These are phyloP conservation scores for Yamadazyma philogaea DNA, from an alignment of 805 yeast species.

Conservation along the genomic window DNA sequence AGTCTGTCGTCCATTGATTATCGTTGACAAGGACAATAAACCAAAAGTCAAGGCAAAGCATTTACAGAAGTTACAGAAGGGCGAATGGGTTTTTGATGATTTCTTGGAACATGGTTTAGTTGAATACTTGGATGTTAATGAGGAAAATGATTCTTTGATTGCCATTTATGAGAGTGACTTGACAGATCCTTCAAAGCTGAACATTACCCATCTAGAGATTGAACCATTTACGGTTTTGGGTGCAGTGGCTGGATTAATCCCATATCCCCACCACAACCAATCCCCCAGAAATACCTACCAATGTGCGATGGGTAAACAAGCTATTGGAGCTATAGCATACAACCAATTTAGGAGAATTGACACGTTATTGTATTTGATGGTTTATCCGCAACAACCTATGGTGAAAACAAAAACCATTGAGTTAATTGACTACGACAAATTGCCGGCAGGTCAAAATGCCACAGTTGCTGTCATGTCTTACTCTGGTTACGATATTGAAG, in stretches of 20 bases:
- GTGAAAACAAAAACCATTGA: slow-evolving; percentile 97
- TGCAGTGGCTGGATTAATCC: slow-evolving; percentile 90
- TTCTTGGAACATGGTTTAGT: slow-evolving; percentile 82
- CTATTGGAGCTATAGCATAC: slow-evolving; percentile 98
- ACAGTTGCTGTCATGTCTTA: slow-evolving; percentile 99
- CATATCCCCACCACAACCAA: slow-evolving; percentile 90
- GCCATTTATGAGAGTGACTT: slow-evolving; percentile 74
- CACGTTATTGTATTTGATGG: slow-evolving; percentile 89
- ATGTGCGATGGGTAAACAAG: slow-evolving; percentile 98
- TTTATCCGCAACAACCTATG: slow-evolving; percentile 99
- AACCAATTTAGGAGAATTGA: slow-evolving; percentile 96
- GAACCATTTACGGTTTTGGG: slow-evolving; percentile 93
- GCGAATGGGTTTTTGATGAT: slow-evolving; percentile 86
- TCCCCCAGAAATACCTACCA: slow-evolving; percentile 91
- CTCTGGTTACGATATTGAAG: slow-evolving; percentile 98
- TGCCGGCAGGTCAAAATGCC: slow-evolving; percentile 99
- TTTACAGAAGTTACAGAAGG: slow-evolving; percentile 56
- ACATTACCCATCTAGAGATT: slow-evolving; percentile 86
- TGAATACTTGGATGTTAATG: slow-evolving; percentile 95
- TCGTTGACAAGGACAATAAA: slow-evolving; percentile 63
- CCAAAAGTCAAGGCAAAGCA: slow-evolving; percentile 74
- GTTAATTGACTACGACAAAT: slow-evolving; percentile 88
- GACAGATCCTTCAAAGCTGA: slow-evolving; percentile 42
- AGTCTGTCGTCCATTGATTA: slow-evolving; percentile 93
- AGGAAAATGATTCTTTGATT: slow-evolving; percentile 90